Evolutionary conservation across 2,329 filamentous ascomycete genomes (phyloP).

Genomic region (Fusarium denticulatum): DNA sequence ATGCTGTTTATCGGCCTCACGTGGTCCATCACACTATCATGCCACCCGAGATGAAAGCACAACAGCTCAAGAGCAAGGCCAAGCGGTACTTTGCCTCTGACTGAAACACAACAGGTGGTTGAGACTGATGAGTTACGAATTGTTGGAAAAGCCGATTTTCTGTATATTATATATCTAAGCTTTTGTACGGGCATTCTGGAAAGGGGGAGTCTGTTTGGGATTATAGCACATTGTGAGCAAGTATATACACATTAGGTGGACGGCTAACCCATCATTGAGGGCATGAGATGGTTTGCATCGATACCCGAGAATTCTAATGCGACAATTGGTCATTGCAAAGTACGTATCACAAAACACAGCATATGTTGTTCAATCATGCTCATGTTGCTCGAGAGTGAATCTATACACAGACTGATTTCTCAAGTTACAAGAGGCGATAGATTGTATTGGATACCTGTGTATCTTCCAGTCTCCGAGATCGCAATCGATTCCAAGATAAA

Average conservation of each 20-base stretch:
- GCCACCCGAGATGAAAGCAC: constrained; percentile 75
- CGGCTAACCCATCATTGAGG: constrained; percentile 5
- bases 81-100: constrained; percentile 80
- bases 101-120: constrained; percentile 38
- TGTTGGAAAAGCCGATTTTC: constrained; percentile 13
- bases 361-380: background rate
- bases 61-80: constrained; percentile 71
- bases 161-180: constrained; percentile 31
- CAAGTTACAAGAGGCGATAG: background rate
- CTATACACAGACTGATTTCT: background rate
- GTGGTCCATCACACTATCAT: constrained; percentile 89
- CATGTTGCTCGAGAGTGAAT: background rate
- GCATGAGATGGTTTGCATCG: constrained; percentile 21
- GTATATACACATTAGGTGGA: constrained; percentile 9
- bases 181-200: background rate
- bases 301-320: constrained; percentile 37
- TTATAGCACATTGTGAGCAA: background rate
- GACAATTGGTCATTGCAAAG: background rate
- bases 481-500: background rate
- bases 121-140: constrained; percentile 39
- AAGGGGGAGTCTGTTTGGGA: constrained; percentile 14
- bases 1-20: constrained; percentile 90
- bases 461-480: background rate
- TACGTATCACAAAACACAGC: background rate
- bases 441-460: background rate